Base-by-base conservation (phyloP, 2,329 filamentous ascomycete genomes). In the Hyphodiscus sp. region DNA sequence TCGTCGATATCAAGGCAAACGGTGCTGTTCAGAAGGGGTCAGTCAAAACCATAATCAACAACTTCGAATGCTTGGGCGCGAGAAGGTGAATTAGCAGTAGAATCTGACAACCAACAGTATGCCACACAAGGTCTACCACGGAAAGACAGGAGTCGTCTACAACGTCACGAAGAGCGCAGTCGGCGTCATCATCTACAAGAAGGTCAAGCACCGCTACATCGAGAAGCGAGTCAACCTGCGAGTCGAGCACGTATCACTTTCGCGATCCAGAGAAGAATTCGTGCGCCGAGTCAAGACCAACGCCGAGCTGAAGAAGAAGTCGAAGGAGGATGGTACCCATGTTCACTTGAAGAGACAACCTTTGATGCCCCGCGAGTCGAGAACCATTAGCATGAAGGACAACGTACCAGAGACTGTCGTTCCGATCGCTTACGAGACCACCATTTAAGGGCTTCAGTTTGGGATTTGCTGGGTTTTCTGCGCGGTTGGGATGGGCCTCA, bases 191-290 rank as follows among this genome's bases (percentile, higher is more conserved):
- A 89, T 99, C 79, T 92, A 95, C 88, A 96, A 96, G 86, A 90
- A 95, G 77, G 94, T 99, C 75, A 91, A 91, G 80, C 94, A 97
- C 87, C 89, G 92, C 72, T 99, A 96, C 86, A 83, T 99, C 75
- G 94, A 99, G 89, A 99, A 99, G 91, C 92, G 94, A 76, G 86
- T 99, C 82, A 97, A 96, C 86, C 82, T 99, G 79, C 90, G 94
- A 74, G 78, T 97, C 77, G 94, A 99, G 87, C 94, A 99, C 86
- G 83, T 99, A 78, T 78, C 79, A 71, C 88, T 89, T 73, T 97
- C 92, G 68, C 88, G 94, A 75, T 97, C 92, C 71, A 85, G 94
- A 73, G 92, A 97, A 71, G 92, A 94, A 76, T 97, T 99, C 83
- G 77, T 97, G 71, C 86, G 83, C 80, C 87, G 92, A 71, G 92